A percentile compares a stretch with the other conserved stretches of the same genome.
Evolutionary conservation across 1,284 basidiomycete species (phyloP).

Genomic region (Afroboletus lepidellus): DNA sequence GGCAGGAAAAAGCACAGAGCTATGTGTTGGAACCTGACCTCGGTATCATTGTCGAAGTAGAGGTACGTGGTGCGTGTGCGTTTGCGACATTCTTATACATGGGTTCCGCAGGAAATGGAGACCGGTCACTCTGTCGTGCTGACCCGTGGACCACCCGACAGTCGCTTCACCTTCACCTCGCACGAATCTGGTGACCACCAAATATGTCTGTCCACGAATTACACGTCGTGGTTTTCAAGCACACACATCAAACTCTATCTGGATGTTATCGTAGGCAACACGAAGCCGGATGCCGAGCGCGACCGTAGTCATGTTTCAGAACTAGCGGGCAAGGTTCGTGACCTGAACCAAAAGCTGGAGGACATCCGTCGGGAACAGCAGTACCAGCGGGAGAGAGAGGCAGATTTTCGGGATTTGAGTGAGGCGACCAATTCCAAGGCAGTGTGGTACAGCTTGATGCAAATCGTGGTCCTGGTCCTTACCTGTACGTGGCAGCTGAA

Average conservation of each 20-base stretch:
- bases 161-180: conserved; percentile 96
- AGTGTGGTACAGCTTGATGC: conserved; percentile 89
- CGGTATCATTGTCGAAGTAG: conserved; percentile 88
- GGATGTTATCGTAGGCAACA: conserved; percentile 87
- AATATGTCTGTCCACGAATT: conserved; percentile 92
- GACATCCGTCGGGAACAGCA: conserved; percentile 96
- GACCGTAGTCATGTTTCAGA: conserved; percentile 88
- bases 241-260: conserved; percentile 94
- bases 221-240: conserved; percentile 80
- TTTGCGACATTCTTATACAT: conserved; percentile 3
- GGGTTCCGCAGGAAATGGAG: conserved; percentile 65
- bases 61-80: conserved; percentile 48
- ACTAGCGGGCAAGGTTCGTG: conserved; percentile 82
- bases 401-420: conserved; percentile 86
- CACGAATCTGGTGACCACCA: conserved; percentile 96
- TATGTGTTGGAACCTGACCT: conserved; percentile 79
- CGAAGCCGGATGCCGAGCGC: conserved; percentile 79
- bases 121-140: conserved; percentile 77
- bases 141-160: conserved; percentile 85
- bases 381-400: conserved; percentile 94
- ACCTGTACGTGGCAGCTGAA: conserved; percentile 93
- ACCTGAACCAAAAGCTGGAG: conserved; percentile 90
- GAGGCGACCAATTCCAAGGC: conserved; percentile 88
- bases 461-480: conserved; percentile 81
- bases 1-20: conserved; percentile 69